These are phyloP conservation scores for Grammothele lineata DNA, from an alignment of 768 basidiomycete species.

Conservation along the genomic window DNA sequence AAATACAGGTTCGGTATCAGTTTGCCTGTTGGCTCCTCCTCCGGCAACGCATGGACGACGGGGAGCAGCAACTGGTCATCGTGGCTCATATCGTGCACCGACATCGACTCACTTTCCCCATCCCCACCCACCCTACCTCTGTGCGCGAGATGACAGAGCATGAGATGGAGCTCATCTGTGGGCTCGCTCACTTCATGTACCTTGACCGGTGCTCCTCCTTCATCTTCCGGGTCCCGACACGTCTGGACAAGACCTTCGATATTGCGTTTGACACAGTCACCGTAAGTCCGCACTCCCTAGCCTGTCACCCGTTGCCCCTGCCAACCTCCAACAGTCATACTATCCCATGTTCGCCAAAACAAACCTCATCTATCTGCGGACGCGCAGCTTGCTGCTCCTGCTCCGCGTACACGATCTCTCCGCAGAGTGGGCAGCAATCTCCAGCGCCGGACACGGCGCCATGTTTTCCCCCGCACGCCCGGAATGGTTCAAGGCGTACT, in stretches of 20 bases:
- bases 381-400: constrained; percentile 14
- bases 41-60: constrained; percentile 17
- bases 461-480: constrained; percentile 9
- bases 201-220: constrained; percentile 19
- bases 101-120: constrained; percentile 11
- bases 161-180: constrained; percentile 19
- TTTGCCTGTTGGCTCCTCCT: constrained; percentile 20
- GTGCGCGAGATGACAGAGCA: constrained; percentile 1
- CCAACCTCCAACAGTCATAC: constrained; percentile 4
- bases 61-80: constrained; percentile 16
- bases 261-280: constrained; percentile 14
- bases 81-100: constrained; percentile 11
- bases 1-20: constrained; percentile 19
- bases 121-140: constrained; percentile 1
- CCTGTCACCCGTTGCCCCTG: too few relatives aligned
- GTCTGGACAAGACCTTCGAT: constrained; percentile 15
- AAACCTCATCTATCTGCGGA: constrained; percentile 16
- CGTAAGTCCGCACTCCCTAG: constrained; percentile 5
- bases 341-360: constrained; percentile 14
- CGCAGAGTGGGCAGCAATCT: constrained; percentile 8
- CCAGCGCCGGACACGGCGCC: constrained; percentile 3
- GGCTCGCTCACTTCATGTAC: constrained; percentile 21
- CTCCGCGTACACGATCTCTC: constrained; percentile 2
- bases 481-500: constrained; percentile 21
- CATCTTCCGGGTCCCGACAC: constrained; percentile 13